These are phyloP conservation scores for Pezicula neosporulosa DNA, from an alignment of 2,329 filamentous ascomycete genomes.

Conservation along the genomic window DNA sequence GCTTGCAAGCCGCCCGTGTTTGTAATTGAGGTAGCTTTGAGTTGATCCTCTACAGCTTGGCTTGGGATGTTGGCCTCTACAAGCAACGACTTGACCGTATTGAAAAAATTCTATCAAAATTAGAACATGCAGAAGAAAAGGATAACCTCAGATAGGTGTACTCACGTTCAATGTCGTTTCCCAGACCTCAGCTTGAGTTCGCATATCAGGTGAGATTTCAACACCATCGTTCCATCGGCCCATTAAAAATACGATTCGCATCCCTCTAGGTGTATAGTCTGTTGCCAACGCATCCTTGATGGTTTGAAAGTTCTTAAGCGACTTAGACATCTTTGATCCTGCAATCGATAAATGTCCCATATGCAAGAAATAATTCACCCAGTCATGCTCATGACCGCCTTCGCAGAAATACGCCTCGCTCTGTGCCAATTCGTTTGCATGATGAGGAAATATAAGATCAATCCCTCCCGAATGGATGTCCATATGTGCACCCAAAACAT, in stretches of 20 bases:
- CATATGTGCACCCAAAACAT: constrained; percentile 73
- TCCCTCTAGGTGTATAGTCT: constrained; percentile 70
- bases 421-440: constrained; percentile 85
- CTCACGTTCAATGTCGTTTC: constrained; percentile 70
- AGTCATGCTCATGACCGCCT: constrained; percentile 54
- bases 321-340: constrained; percentile 94
- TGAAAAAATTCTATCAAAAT: constrained; percentile 52
- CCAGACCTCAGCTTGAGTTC: constrained; percentile 71
- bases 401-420: constrained; percentile 67
- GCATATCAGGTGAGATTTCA: constrained; percentile 83
- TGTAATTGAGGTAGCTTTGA: constrained; percentile 31
- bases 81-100: constrained; percentile 51
- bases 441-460: constrained; percentile 83
- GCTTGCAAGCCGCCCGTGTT: constrained; percentile 50
- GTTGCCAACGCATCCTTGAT: constrained; percentile 75
- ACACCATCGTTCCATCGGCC: constrained; percentile 89
- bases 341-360: constrained; percentile 84
- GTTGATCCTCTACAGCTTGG: constrained; percentile 12
- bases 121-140: constrained; percentile 7
- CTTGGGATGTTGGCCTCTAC: constrained; percentile 37
- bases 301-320: constrained; percentile 89
- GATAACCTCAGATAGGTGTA: constrained; percentile 6
- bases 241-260: constrained; percentile 84
- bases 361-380: constrained; percentile 84
- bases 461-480: constrained; percentile 75